Percentiles rank a stretch among this genome's conserved stretches.
Conservation (phyloP, 306 rosid genomes). For the Gillenia trifoliata region DNA sequence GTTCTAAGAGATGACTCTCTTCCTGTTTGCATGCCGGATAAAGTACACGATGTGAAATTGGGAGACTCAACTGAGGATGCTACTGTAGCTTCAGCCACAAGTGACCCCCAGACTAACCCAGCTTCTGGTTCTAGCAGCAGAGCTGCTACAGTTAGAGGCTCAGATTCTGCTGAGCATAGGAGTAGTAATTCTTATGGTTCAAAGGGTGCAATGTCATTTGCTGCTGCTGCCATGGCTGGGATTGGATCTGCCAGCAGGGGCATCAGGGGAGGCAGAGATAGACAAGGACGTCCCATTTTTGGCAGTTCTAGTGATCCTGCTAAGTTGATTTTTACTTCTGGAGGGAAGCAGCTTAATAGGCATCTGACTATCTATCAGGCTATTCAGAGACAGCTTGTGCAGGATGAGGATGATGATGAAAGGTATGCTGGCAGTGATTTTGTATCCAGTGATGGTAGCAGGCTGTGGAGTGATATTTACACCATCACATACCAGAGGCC, state of each 20-base stretch:
- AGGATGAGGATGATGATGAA: slow-evolving; percentile 97
- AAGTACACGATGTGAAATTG: slow-evolving; percentile 94
- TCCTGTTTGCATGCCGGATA: slow-evolving; percentile 88
- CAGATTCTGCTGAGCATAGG: slow-evolving; percentile 70
- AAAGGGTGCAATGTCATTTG: slow-evolving; percentile 94
- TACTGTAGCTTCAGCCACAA: slow-evolving; percentile 52
- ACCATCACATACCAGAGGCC: slow-evolving; percentile 88
- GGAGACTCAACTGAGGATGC: slow-evolving; percentile 79
- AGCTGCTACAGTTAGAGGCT: slow-evolving; percentile 62
- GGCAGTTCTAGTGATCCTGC: slow-evolving; percentile 72
- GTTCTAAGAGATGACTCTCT: slow-evolving; percentile 88
- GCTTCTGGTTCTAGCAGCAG: slow-evolving; percentile 93
- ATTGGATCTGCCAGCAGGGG: slow-evolving; percentile 88
- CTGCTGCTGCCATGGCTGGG: slow-evolving; percentile 99
- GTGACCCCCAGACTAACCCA: slow-evolving; percentile 67
- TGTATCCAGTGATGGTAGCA: slow-evolving; percentile 82
- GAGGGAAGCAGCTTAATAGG: slow-evolving; percentile 90
- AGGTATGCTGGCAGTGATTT: slow-evolving; percentile 73
- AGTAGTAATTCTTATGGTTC: slow-evolving; percentile 67
- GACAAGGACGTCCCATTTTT: slow-evolving; percentile 70
- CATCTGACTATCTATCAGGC: slow-evolving; percentile 96
- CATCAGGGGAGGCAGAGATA: slow-evolving; percentile 81
- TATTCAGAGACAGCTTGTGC: slow-evolving; percentile 84
- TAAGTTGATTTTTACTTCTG: slow-evolving; percentile 72
- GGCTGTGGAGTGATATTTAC: slow-evolving; percentile 94